A percentile compares a stretch with the other conserved stretches of the same genome.
Conservation (phyloP, 208 protist species). For the Trypanosoma avium region DNA sequence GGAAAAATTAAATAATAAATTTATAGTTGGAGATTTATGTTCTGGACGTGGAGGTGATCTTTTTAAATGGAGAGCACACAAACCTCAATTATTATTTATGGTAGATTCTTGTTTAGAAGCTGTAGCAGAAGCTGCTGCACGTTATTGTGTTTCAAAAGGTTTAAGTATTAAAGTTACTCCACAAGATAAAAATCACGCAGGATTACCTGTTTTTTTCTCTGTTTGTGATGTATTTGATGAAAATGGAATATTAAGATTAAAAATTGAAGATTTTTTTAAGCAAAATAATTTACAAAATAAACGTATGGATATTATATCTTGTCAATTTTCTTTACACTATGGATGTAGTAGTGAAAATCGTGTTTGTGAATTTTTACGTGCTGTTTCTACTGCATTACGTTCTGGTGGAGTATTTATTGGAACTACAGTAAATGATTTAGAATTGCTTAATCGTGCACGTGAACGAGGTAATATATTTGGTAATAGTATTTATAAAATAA, state of each 20-base stretch:
- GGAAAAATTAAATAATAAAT: not conserved
- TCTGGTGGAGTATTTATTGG: slow-evolving; percentile 67
- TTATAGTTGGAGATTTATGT: slow-evolving; percentile 65
- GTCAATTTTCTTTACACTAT: slow-evolving; percentile 88
- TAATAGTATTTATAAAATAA: slow-evolving; percentile 47
- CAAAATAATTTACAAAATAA: slow-evolving; percentile 14
- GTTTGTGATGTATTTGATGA: slow-evolving; percentile 72
- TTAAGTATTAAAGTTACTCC: slow-evolving; percentile 54
- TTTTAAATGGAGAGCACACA: slow-evolving; percentile 66
- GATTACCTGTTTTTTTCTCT: slow-evolving; percentile 59
- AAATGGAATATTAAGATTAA: slow-evolving; percentile 16
- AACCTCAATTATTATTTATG: slow-evolving; percentile 60
- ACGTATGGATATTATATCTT: slow-evolving; percentile 59
- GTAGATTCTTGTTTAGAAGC: slow-evolving; percentile 65
- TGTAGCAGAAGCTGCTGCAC: slow-evolving; percentile 67
- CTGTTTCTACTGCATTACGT: slow-evolving; percentile 38
- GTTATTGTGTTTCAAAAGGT: slow-evolving; percentile 64
- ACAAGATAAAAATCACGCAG: slow-evolving; percentile 20
- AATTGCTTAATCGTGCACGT: slow-evolving; percentile 34
- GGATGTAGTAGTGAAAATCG: slow-evolving; percentile 44
- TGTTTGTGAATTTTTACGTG: slow-evolving; percentile 46
- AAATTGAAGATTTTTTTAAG: slow-evolving; percentile 28
- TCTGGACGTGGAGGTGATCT: slow-evolving; percentile 77
- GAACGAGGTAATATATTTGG: slow-evolving; percentile 45
- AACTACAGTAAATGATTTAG: slow-evolving; percentile 68